A percentile compares a stretch with the other conserved stretches of the same genome.
Conservation (phyloP, 2,329 filamentous ascomycete species). For the Aspergillus neoniger region DNA sequence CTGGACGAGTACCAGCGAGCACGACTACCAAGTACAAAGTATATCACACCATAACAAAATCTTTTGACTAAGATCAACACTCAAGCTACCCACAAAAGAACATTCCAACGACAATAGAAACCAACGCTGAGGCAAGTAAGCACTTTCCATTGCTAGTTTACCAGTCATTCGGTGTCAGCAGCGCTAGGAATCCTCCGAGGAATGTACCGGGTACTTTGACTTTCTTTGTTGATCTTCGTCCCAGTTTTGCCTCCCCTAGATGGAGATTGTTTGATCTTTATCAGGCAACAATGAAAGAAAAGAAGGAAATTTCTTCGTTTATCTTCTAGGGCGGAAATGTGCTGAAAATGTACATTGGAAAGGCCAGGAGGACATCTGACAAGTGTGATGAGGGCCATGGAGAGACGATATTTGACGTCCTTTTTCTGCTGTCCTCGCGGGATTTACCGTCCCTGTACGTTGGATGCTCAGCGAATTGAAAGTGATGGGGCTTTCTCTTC, state of each 20-base stretch:
- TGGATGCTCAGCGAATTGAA: background rate
- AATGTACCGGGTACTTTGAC: slow-evolving; percentile 18
- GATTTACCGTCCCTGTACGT: background rate
- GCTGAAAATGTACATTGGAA: background rate
- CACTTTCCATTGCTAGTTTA: background rate
- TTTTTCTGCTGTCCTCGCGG: background rate
- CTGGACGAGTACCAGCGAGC: background rate
- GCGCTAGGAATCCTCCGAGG: slow-evolving; percentile 19
- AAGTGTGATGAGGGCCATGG: too few species aligned
- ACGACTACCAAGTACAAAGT: too few species aligned
- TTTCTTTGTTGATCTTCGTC: slow-evolving; percentile 18
- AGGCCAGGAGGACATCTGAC: background rate
- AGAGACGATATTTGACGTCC: too few species aligned
- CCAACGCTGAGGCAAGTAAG: background rate
- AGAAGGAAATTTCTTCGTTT: background rate
- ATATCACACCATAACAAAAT: background rate
- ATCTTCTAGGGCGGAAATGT: background rate
- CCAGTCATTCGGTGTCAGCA: background rate
- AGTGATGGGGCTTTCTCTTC: background rate
- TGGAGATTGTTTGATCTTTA: background rate
- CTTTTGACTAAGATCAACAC: background rate
- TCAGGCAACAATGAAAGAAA: background rate
- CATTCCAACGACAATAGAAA: slow-evolving; percentile 16
- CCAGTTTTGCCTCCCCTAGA: background rate
- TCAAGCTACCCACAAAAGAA: background rate